These are phyloP conservation scores for Pyropia yezoensis DNA, from an alignment of 23 red algal species.

Conservation along the genomic window DNA sequence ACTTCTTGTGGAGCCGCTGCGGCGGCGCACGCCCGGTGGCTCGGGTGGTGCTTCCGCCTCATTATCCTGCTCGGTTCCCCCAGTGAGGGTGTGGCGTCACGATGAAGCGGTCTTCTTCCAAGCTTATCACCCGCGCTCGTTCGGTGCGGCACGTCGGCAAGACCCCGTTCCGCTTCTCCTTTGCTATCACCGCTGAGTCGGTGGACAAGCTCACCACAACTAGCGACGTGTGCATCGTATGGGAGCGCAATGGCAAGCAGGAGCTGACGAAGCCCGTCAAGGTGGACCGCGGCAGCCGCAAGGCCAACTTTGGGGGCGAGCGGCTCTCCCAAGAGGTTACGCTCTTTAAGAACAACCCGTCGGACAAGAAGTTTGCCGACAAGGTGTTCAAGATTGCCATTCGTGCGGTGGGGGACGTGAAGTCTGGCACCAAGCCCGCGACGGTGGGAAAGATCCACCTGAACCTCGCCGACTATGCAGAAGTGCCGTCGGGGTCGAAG, in stretches of 20 bases:
- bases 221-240: slow-evolving; percentile 41
- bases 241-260: slow-evolving; percentile 50
- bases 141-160: slow-evolving; percentile 57
- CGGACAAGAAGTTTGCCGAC: slow-evolving; percentile 54
- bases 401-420: slow-evolving; percentile 36
- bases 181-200: slow-evolving; percentile 36
- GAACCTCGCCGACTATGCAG: slow-evolving; percentile 66
- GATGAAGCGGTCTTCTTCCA: slow-evolving; percentile 68
- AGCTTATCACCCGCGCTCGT: slow-evolving; percentile 58
- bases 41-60: no score
- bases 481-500: slow-evolving; percentile 64
- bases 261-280: slow-evolving; percentile 37
- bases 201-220: slow-evolving; percentile 57
- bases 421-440: background rate
- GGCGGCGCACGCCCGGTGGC: no score
- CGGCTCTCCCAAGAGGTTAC: slow-evolving; percentile 42
- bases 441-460: slow-evolving; percentile 76
- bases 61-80: no score
- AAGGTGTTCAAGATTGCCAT: slow-evolving; percentile 61
- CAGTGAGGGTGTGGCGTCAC: background rate
- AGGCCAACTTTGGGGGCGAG: slow-evolving; percentile 48
- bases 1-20: no score
- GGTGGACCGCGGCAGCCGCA: slow-evolving; percentile 48
- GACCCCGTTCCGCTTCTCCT: slow-evolving; percentile 57
- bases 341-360: slow-evolving; percentile 43